phyloP scores from a whole-genome alignment of 2,329 filamentous ascomycete species.

The Dissoconium aciculare region DNA sequence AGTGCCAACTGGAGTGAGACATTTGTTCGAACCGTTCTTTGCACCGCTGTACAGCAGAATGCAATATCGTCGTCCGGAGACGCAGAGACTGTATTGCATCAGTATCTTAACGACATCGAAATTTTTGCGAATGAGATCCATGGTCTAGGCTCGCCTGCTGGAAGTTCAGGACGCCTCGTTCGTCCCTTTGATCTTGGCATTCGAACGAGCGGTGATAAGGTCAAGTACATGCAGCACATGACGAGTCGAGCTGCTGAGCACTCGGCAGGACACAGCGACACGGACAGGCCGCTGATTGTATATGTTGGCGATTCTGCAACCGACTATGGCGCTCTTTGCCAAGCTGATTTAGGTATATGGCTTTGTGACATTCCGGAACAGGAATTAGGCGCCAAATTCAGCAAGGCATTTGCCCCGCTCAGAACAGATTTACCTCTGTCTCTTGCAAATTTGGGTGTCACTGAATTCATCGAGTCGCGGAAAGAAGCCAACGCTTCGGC shows the following conservation, averaged over 20 bases:
- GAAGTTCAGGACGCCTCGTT: slow-evolving; percentile 19
- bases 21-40: slow-evolving; percentile 25
- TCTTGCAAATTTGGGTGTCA: background rate
- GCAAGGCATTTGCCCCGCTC: slow-evolving; percentile 14
- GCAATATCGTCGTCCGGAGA: slow-evolving; percentile 2
- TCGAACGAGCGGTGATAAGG: slow-evolving; percentile 30
- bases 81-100: slow-evolving; percentile 5
- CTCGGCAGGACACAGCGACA: too few species aligned
- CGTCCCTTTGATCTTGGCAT: slow-evolving; percentile 15
- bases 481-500: background rate
- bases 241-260: background rate
- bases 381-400: slow-evolving; percentile 8
- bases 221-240: slow-evolving; percentile 15
- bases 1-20: slow-evolving; percentile 35
- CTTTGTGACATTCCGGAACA: slow-evolving; percentile 9
- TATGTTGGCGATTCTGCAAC: slow-evolving; percentile 36
- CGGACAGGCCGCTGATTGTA: slow-evolving; percentile 21
- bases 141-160: slow-evolving; percentile 13
- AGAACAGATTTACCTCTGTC: slow-evolving; percentile 7
- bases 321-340: slow-evolving; percentile 32
- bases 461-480: background rate
- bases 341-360: slow-evolving; percentile 34
- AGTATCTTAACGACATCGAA: slow-evolving; percentile 7
- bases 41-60: slow-evolving; percentile 4
- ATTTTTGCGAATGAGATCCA: slow-evolving; percentile 26